Percentiles rank a stretch among this genome's conserved stretches.
Evolutionary conservation across 495 filamentous ascomycete genomes (phyloP).

Genomic region (Penicillium ochrochloron): DNA sequence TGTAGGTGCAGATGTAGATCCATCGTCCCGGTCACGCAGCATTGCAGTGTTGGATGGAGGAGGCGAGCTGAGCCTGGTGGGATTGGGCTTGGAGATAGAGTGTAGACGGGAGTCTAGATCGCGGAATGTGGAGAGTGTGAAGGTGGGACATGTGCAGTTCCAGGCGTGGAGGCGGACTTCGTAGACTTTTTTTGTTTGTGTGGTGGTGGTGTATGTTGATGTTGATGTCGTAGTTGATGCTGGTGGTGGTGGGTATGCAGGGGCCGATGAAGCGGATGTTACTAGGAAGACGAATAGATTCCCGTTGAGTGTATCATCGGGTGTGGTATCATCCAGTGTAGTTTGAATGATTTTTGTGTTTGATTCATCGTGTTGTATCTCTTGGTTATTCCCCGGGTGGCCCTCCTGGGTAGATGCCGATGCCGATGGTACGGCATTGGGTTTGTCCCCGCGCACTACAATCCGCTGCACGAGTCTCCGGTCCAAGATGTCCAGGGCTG

Average conservation of each 20-base stretch:
- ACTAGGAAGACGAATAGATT: slow-evolving; percentile 44
- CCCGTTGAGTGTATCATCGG: slow-evolving; percentile 15
- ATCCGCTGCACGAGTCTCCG: slow-evolving; percentile 63
- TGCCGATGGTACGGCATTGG: slow-evolving; percentile 5
- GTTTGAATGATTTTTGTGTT: neutral
- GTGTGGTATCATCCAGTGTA: slow-evolving; percentile 2
- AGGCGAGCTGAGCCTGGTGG: slow-evolving; percentile 6
- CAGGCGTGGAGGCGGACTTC: slow-evolving; percentile 75
- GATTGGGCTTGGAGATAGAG: neutral
- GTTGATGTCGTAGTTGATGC: slow-evolving; percentile 21
- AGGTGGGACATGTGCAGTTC: slow-evolving; percentile 88
- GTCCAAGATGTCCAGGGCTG: slow-evolving; percentile 83
- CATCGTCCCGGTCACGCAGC: slow-evolving; percentile 9
- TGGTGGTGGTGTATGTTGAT: slow-evolving; percentile 18
- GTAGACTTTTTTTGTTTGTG: slow-evolving; percentile 53
- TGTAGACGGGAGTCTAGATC: slow-evolving; percentile 20
- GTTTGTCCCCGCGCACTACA: slow-evolving; percentile 18
- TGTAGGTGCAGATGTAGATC: slow-evolving; percentile 17
- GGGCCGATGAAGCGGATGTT: slow-evolving; percentile 51
- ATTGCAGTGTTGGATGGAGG: slow-evolving; percentile 15
- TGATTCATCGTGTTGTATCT: neutral
- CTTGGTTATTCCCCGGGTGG: neutral
- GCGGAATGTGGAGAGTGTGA: slow-evolving; percentile 71
- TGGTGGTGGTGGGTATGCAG: slow-evolving; percentile 21
- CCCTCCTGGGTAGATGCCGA: slow-evolving; percentile 10